Evolutionary conservation across 148 eudicot genomes (phyloP).

Genomic region (Heliamphora exappendiculata): DNA sequence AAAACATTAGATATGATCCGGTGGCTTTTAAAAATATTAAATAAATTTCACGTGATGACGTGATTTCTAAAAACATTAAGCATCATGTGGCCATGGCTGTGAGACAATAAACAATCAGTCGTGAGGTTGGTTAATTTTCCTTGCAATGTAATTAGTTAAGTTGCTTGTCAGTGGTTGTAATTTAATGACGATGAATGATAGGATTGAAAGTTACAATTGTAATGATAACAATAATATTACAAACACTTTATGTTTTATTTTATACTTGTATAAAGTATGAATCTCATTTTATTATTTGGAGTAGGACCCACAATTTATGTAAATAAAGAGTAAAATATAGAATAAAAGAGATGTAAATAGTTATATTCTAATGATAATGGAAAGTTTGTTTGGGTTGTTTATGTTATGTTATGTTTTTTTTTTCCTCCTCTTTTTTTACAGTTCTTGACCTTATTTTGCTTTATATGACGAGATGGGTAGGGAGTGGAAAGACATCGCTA

Average conservation of each 20-base stretch:
- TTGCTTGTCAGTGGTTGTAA: neutral
- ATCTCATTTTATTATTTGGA: no score
- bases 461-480: slow-evolving; percentile 7
- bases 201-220: neutral
- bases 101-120: neutral
- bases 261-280: no score
- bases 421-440: neutral
- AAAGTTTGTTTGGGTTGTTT: neutral
- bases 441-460: neutral
- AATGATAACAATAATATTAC: no score
- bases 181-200: neutral
- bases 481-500: neutral
- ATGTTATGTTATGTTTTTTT: neutral
- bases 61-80: no score
- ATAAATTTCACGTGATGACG: no score
- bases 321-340: no score
- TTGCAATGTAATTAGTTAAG: neutral
- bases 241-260: no score
- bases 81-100: neutral
- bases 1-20: no score
- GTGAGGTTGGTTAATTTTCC: neutral
- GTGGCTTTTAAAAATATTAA: no score
- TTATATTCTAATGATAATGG: no score
- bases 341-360: no score
- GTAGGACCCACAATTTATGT: no score